Conservation (phyloP, 257 asterid genomes). For the Scutellaria barbata region DNA sequence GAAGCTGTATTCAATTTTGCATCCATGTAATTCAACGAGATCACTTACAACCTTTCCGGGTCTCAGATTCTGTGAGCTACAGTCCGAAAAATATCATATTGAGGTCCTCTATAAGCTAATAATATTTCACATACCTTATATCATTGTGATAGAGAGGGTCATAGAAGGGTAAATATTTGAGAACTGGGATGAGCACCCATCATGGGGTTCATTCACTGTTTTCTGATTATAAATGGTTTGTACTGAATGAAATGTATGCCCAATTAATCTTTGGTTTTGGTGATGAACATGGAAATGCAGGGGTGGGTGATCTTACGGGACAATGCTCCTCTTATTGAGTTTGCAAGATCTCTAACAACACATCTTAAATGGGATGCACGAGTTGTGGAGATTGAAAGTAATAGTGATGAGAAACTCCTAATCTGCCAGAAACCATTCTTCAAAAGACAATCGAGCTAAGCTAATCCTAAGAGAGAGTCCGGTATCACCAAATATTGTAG, state of each 20-base stretch:
- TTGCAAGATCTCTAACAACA: slow-evolving; percentile 75
- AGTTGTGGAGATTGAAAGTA: slow-evolving; percentile 83
- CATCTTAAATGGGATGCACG: slow-evolving; percentile 97
- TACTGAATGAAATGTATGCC: too few species aligned
- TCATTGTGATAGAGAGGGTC: not conserved
- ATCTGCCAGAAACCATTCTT: slow-evolving; percentile 94
- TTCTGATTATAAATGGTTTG: not conserved
- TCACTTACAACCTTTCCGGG: not conserved
- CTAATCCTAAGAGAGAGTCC: slow-evolving; percentile 24
- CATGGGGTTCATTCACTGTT: not conserved
- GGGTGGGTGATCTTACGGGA: slow-evolving; percentile 95
- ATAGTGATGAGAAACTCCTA: slow-evolving; percentile 80
- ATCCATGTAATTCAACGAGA: not conserved
- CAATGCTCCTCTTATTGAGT: slow-evolving; percentile 64
- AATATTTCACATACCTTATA: not conserved
- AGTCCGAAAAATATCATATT: not conserved
- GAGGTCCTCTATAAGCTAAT: not conserved
- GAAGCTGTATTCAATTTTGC: not conserved
- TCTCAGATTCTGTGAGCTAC: slow-evolving; percentile 3
- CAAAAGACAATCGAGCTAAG: slow-evolving; percentile 71
- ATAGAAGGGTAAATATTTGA: not conserved
- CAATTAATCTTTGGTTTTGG: slow-evolving; percentile 3
- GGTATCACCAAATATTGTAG: slow-evolving; percentile 39
- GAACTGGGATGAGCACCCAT: not conserved
- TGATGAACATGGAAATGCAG: slow-evolving; percentile 49